Evolutionary conservation across 1,284 basidiomycete species (phyloP).

Genomic region (Athelia sp.): DNA sequence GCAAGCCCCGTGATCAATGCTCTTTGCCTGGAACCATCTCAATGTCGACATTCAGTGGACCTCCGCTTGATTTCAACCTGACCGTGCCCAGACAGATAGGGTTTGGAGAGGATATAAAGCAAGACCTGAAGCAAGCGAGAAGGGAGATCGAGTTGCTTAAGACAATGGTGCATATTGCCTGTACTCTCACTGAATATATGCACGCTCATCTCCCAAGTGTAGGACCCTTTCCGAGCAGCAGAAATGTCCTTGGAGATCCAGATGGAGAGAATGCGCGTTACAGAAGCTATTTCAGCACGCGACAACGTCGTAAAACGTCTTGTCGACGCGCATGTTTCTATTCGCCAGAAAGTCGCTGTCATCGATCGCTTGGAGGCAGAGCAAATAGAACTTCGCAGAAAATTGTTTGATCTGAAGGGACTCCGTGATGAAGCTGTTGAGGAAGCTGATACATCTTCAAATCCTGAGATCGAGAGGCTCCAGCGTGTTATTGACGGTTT

Average conservation of each 20-base stretch:
- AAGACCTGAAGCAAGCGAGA: constrained; percentile 10
- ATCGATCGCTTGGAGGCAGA: constrained; percentile 46
- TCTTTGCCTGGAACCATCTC: too few species aligned
- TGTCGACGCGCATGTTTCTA: constrained; percentile 53
- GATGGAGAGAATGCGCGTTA: constrained; percentile 48
- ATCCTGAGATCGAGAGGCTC: constrained; percentile 28
- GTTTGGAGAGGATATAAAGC: constrained; percentile 1
- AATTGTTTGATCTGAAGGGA: constrained; percentile 10
- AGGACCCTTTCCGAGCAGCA: constrained; percentile 38
- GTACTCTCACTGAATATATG: background rate
- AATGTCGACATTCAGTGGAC: too few species aligned
- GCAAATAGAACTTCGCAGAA: constrained; percentile 18
- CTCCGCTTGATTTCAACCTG: too few species aligned
- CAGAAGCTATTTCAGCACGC: constrained; percentile 58
- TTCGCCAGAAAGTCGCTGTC: constrained; percentile 51
- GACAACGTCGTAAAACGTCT: constrained; percentile 60
- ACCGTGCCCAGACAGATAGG: too few species aligned
- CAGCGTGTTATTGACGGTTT: constrained; percentile 35
- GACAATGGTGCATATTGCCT: constrained; percentile 8
- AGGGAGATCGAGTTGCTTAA: constrained; percentile 12
- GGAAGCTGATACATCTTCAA: constrained; percentile 19
- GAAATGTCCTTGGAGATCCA: constrained; percentile 52
- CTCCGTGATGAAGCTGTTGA: constrained; percentile 12
- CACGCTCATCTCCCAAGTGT: background rate
- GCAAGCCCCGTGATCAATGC: too few species aligned